Evolutionary conservation across 768 basidiomycete genomes (phyloP), one percentile per base, ranked within the genome.

Genomic region (Lyophyllum semitale): DNA sequence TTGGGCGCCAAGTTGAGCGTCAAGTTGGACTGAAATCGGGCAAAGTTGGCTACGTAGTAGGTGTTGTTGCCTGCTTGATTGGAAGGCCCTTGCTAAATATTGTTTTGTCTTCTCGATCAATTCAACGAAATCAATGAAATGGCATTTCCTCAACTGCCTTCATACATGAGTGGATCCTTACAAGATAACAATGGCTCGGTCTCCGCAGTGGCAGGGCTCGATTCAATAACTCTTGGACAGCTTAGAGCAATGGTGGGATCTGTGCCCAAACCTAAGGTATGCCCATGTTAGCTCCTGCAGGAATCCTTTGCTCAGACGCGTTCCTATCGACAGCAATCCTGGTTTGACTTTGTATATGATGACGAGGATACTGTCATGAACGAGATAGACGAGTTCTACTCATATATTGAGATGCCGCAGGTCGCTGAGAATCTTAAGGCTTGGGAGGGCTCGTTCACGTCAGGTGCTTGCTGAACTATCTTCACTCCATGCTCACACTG

Each of bases 331-430:
- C 73, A 93, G 91, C 89, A 91, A 85, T 86, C 85, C 8, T 84
- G 82, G 63, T 97, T 91, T 71, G 93, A 95, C 76, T 97, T 90
- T 73, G 85, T 89, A 57, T 98, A 98, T 68, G 92, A 96, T 62
- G 95, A 98, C 69, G 95, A 96, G 66, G 93, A 97, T 71, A 95
- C 92, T 4, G 86, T 98, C 18, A 88, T 96, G 82, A 89, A 91
- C 64, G 97, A 99, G 69, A 87, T 99, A 35, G 92, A 98, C 55
- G 97, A 99, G 72, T 98, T 98, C 74, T 98, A 96, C 71, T 93
- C 93, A 20, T 99, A 97, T 72, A 87, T 93, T 57, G 96, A 98
- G 76, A 92, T 94, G 84, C 84, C 90, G 0, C 91, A 95, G 68
- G 88, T 94, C 20, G 85, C 84, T 2, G 91, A 93, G 76, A 93